Evolutionary conservation across 1,284 basidiomycete species (phyloP).

Genomic region (Puccinia triticina): DNA sequence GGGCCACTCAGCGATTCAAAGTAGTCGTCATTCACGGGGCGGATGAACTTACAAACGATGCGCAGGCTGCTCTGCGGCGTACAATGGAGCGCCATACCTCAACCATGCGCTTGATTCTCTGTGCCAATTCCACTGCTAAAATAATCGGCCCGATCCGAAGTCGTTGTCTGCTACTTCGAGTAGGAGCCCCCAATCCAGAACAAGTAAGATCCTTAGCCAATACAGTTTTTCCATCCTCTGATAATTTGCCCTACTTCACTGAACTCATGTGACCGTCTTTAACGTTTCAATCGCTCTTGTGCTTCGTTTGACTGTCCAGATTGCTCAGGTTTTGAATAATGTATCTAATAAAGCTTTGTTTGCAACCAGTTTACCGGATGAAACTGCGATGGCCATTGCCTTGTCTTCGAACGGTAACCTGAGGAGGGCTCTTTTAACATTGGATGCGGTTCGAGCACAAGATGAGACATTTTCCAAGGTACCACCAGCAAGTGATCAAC

Average conservation of each 20-base stretch:
- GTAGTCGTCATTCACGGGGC: slow-evolving; percentile 99
- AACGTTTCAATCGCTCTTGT: background rate
- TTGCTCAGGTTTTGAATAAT: slow-evolving; percentile 74
- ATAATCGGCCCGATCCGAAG: slow-evolving; percentile 97
- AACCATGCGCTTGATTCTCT: slow-evolving; percentile 94
- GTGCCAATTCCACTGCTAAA: slow-evolving; percentile 93
- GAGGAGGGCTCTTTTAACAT: slow-evolving; percentile 87
- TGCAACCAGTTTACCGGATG: slow-evolving; percentile 69
- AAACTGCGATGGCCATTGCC: slow-evolving; percentile 74
- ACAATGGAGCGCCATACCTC: slow-evolving; percentile 99
- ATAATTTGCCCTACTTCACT: background rate
- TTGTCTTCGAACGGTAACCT: slow-evolving; percentile 84
- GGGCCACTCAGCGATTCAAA: slow-evolving; percentile 94
- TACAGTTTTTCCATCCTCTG: background rate
- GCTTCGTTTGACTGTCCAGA: slow-evolving; percentile 62
- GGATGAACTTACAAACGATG: slow-evolving; percentile 89
- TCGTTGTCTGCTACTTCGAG: slow-evolving; percentile 88
- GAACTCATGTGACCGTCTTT: background rate
- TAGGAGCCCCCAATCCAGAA: slow-evolving; percentile 78
- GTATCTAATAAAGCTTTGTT: slow-evolving; percentile 84
- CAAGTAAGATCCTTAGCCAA: slow-evolving; percentile 62
- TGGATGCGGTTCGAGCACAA: slow-evolving; percentile 96
- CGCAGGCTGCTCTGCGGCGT: slow-evolving; percentile 91
- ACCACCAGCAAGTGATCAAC: background rate
- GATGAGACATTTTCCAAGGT: slow-evolving; percentile 49